Base-by-base conservation (phyloP, 2,329 filamentous ascomycete species). In the Epicoccum nigrum region DNA sequence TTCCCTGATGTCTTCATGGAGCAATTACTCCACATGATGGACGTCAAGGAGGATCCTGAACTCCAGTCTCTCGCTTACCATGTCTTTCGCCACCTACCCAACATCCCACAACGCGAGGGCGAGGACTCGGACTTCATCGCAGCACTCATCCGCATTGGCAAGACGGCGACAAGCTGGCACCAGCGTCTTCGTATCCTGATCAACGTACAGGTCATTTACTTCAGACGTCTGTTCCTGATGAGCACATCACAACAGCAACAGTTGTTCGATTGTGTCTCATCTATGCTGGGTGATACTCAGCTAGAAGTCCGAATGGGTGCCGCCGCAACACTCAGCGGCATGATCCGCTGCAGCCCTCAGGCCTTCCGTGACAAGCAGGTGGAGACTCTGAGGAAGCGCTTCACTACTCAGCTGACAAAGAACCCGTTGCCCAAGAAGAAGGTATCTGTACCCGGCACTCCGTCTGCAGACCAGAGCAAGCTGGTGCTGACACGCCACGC, bases 121-220 rank as follows among this genome's bases (percentile, higher is more conserved):
- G 90, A 97, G 71, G 91, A 96, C 63, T 84, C 85, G 3, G 83
- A 85, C 0, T 96, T 99, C 70, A 92, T 97, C 63, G 84, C 86
- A 16, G 88, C 89, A 0, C 83, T 99, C 34, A 92, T 97, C 62
- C 86, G 87, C 45, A 94, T 99, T 40, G 94, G 94, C 38, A 89
- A 87, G 65, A 88, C 84, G 7, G 90, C 92, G 1, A 77, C 85
- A 2, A 94, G 90, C 48, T 99, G 94, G 94, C 94, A 99, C 74
- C 94, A 99, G 76, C 89, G 94, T 38, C 82, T 99, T 31, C 86
- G 95, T 20, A 91, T 96, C 34, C 84, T 99, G 62, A 92, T 99
- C 76, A 97, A 97, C 76, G 97, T 99, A 81, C 95, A 99, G 68
- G 93, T 97, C 59, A 88, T 99, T 63, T 99, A 97, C 79, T 99